Evolutionary conservation across 176 grass and related monocot species (phyloP).

Genomic region (Oryza brachyantha): DNA sequence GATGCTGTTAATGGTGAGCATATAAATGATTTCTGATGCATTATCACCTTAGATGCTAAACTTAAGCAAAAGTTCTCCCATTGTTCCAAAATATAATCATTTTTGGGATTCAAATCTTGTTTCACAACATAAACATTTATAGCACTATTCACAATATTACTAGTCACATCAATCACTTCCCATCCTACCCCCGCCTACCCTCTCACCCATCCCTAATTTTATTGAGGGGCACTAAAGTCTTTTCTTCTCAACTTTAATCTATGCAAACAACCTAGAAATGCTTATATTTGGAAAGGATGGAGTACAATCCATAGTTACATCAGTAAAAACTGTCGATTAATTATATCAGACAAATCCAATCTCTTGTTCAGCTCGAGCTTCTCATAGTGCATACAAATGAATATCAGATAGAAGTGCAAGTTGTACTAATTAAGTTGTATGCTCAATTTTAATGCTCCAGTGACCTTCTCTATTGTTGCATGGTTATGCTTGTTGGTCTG

Average conservation of each 20-base stretch:
- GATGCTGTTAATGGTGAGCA: slow-evolving; percentile 84
- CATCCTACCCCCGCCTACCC: too few relatives aligned
- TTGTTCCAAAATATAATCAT: too few relatives aligned
- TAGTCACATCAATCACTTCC: too few relatives aligned
- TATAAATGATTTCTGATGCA: neutral
- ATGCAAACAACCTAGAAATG: too few relatives aligned
- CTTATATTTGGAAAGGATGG: too few relatives aligned
- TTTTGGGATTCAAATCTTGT: too few relatives aligned
- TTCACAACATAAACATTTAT: too few relatives aligned
- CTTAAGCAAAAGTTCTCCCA: neutral
- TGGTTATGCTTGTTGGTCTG: slow-evolving; percentile 1
- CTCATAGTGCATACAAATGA: neutral
- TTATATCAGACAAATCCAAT: neutral
- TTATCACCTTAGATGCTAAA: neutral
- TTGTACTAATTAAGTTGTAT: neutral
- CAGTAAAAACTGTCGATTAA: neutral
- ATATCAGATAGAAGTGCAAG: neutral
- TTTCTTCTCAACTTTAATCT: too few relatives aligned
- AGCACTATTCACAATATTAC: too few relatives aligned
- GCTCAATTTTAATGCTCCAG: neutral
- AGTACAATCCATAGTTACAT: neutral
- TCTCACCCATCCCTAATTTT: too few relatives aligned
- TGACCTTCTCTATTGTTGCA: neutral
- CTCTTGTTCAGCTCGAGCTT: neutral
- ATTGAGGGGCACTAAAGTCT: too few relatives aligned